Evolutionary conservation across 2,329 filamentous ascomycete genomes (phyloP).

Genomic region (Colletotrichum limetticola): DNA sequence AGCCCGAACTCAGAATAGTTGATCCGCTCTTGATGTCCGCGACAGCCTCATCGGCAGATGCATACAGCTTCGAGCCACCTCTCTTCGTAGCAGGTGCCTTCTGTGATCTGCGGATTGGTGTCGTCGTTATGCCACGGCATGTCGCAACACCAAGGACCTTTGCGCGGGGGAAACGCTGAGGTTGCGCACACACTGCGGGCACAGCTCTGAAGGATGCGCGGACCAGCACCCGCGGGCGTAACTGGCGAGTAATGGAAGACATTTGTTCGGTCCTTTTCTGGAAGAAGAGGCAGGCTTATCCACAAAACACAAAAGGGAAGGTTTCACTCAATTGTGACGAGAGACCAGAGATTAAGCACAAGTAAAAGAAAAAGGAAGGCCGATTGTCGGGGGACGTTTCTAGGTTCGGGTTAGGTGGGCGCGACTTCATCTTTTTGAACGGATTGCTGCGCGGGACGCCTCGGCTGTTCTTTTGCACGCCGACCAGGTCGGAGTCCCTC

Average conservation of each 20-base stretch:
- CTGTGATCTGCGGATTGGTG: conserved; percentile 9
- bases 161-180: conserved; percentile 28
- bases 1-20: conserved; percentile 80
- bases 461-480: conserved; percentile 28
- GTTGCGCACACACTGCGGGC: conserved; percentile 18
- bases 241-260: conserved; percentile 23
- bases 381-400: conserved; percentile 16
- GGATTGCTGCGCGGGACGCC: background rate
- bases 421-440: conserved; percentile 34
- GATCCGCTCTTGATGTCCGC: conserved; percentile 77
- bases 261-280: background rate
- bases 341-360: background rate
- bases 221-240: conserved; percentile 29
- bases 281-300: background rate
- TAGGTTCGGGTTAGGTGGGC: conserved; percentile 29
- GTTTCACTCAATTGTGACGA: background rate
- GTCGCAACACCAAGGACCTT: conserved; percentile 5
- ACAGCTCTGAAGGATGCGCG: conserved; percentile 12
- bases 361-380: background rate
- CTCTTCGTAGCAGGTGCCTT: conserved; percentile 37
- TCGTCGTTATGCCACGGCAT: conserved; percentile 27
- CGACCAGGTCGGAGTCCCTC: background rate
- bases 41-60: conserved; percentile 74
- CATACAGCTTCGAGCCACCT: conserved; percentile 58
- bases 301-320: background rate